Evolutionary conservation across 106 monocot genomes (phyloP).

Genomic region (Acanthochlamys bracteata): DNA sequence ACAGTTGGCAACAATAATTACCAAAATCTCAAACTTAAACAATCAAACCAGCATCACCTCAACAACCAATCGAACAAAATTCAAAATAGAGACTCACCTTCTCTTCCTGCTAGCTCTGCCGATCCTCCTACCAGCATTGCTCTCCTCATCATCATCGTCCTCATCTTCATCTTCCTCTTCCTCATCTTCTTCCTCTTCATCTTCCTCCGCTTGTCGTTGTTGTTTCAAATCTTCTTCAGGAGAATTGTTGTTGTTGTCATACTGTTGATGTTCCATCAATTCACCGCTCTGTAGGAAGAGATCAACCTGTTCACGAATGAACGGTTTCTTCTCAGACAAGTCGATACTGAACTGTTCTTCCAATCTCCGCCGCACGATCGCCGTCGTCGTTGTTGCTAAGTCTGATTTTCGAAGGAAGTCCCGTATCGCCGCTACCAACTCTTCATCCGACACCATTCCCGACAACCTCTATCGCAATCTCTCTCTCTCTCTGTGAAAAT

Average conservation of each 20-base stretch:
- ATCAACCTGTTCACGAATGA: slow-evolving; percentile 82
- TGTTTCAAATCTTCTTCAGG: slow-evolving; percentile 11
- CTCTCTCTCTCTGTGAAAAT: neutral
- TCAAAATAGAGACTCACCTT: slow-evolving; percentile 15
- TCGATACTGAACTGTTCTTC: slow-evolving; percentile 71
- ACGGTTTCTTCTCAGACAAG: slow-evolving; percentile 52
- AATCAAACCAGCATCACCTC: neutral
- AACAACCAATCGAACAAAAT: neutral
- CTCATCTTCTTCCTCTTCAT: slow-evolving; percentile 16
- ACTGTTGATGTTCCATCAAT: slow-evolving; percentile 3
- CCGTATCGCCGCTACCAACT: slow-evolving; percentile 51
- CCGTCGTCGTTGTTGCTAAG: slow-evolving; percentile 68
- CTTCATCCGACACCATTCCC: slow-evolving; percentile 59
- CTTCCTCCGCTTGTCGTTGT: slow-evolving; percentile 18
- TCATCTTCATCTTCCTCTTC: slow-evolving; percentile 27
- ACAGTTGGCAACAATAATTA: too few relatives aligned
- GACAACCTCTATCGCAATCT: neutral
- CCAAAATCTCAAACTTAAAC: too few relatives aligned
- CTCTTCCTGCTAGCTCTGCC: slow-evolving; percentile 18
- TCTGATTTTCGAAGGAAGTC: slow-evolving; percentile 67
- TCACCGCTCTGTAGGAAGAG: slow-evolving; percentile 42
- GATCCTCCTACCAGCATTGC: neutral
- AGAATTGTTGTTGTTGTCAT: slow-evolving; percentile 12
- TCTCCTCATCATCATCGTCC: slow-evolving; percentile 16
- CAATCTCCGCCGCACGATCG: slow-evolving; percentile 51